These are phyloP conservation scores for Rachicladosporium sp. DNA, from an alignment of 2,329 filamentous ascomycete genomes.

Conservation along the genomic window DNA sequence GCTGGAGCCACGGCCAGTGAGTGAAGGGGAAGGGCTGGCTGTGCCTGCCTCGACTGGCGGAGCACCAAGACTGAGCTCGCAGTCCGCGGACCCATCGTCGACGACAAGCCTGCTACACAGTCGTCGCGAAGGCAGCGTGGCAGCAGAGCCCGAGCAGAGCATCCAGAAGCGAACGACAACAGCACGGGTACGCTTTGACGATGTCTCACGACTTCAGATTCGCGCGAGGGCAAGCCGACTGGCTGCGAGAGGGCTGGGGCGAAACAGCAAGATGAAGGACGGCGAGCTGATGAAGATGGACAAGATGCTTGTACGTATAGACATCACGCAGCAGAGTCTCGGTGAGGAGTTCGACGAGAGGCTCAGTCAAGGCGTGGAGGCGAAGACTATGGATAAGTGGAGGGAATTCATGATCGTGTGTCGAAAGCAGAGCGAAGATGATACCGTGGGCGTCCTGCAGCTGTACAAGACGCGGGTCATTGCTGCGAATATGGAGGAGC, in stretches of 20 bases:
- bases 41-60: not conserved
- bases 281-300: conserved; percentile 57
- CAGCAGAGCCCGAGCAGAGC: not conserved
- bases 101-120: conserved; percentile 13
- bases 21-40: not conserved
- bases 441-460: conserved; percentile 29
- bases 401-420: conserved; percentile 52
- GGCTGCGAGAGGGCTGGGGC: conserved; percentile 16
- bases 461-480: conserved; percentile 38
- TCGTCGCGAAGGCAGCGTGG: conserved; percentile 5
- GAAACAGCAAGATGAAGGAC: conserved; percentile 30
- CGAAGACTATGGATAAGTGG: conserved; percentile 50
- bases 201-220: conserved; percentile 19
- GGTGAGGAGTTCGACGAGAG: conserved; percentile 54
- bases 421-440: conserved; percentile 43
- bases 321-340: conserved; percentile 35
- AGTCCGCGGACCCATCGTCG: conserved; percentile 3
- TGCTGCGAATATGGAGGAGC: conserved; percentile 40
- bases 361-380: conserved; percentile 46
- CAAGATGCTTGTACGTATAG: conserved; percentile 54
- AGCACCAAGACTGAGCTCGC: conserved; percentile 2
- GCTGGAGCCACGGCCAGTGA: not conserved
- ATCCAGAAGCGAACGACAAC: conserved; percentile 1
- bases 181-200: conserved; percentile 17
- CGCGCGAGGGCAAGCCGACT: conserved; percentile 19